Conservation (phyloP, 495 filamentous ascomycete genomes). For the Penicillium cataractarum region DNA sequence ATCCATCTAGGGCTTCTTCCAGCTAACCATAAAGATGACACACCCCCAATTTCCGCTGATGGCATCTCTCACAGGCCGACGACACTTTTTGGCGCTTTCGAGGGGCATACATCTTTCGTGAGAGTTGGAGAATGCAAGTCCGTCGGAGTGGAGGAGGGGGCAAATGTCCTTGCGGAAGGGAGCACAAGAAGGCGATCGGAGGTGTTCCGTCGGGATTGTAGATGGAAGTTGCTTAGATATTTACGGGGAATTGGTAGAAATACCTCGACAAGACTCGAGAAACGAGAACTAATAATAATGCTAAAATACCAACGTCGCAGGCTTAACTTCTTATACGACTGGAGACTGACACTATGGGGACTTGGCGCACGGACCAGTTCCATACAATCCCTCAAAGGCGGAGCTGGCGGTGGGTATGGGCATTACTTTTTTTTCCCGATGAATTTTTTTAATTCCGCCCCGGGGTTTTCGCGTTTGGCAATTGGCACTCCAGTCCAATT, state of each 20-base stretch:
- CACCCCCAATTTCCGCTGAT: not conserved
- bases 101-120: not conserved
- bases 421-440: slow-evolving; percentile 21
- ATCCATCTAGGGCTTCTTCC: not conserved
- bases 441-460: slow-evolving; percentile 11
- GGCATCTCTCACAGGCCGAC: not conserved
- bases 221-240: not conserved
- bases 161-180: not conserved
- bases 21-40: not conserved
- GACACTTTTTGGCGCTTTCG: not conserved
- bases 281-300: no score
- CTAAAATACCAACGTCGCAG: no score
- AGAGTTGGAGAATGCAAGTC: not conserved
- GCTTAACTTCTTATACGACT: no score
- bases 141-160: not conserved
- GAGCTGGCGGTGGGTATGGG: slow-evolving; percentile 9
- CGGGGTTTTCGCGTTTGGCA: not conserved
- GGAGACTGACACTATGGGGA: no score
- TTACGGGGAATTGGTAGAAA: no score
- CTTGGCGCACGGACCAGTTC: no score
- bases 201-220: not conserved
- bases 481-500: not conserved
- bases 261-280: no score
- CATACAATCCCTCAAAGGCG: no score
- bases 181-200: not conserved